Conservation (phyloP, 2,329 filamentous ascomycete species). For the Xylaria digitata region DNA sequence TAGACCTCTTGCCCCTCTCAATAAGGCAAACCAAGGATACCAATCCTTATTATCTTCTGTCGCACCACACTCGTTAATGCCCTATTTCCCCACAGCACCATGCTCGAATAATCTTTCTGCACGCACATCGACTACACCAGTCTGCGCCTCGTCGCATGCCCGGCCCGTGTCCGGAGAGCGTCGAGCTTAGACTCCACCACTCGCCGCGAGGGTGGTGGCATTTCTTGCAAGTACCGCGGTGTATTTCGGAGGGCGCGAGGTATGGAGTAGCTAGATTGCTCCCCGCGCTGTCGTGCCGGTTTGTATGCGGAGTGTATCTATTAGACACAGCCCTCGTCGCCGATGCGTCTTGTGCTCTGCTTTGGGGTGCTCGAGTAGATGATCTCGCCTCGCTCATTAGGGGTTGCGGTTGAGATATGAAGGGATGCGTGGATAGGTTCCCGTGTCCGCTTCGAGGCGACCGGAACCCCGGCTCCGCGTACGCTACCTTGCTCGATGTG, state of each 20-base stretch:
- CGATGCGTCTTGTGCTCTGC: not conserved
- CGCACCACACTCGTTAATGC: not conserved
- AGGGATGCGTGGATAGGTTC: slow-evolving; percentile 40
- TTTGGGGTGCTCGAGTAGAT: not conserved
- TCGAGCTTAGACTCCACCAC: slow-evolving; percentile 43
- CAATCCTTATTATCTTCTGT: not conserved
- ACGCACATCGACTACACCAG: slow-evolving; percentile 46
- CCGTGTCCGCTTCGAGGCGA: slow-evolving; percentile 41
- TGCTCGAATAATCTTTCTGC: slow-evolving; percentile 38
- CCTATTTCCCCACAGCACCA: slow-evolving; percentile 38
- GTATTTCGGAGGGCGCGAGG: not conserved
- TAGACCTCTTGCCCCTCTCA: too few relatives aligned
- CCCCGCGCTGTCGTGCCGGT: not conserved
- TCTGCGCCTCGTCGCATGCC: slow-evolving; percentile 40
- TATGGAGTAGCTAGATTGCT: not conserved
- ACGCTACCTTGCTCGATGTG: slow-evolving; percentile 12
- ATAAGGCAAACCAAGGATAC: too few relatives aligned
- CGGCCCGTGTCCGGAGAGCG: slow-evolving; percentile 37
- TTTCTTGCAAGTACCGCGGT: slow-evolving; percentile 37
- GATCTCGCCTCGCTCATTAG: not conserved
- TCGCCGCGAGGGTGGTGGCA: slow-evolving; percentile 42
- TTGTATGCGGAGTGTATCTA: not conserved
- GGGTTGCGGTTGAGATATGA: slow-evolving; percentile 23
- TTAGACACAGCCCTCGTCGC: not conserved
- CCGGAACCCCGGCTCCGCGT: slow-evolving; percentile 38